phyloP scores from a whole-genome alignment of 2,329 filamentous ascomycete genomes.

The Colletotrichum shisoi region DNA sequence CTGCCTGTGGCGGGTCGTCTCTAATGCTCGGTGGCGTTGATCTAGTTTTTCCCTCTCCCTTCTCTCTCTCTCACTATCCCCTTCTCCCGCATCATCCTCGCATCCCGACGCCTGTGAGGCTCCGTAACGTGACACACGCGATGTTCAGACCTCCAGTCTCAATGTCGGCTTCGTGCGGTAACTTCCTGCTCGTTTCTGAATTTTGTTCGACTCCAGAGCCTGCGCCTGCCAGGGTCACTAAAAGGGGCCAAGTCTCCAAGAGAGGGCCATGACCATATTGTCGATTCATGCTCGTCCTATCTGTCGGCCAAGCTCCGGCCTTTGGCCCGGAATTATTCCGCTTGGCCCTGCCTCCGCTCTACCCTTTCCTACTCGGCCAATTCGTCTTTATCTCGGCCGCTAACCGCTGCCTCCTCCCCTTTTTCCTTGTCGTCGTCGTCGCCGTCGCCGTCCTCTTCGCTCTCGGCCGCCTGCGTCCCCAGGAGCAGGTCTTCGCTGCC shows the following conservation, averaged over 20 bases:
- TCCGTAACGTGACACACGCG: conserved; percentile 24
- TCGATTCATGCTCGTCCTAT: conserved; percentile 38
- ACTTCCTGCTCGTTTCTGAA: conserved; percentile 5
- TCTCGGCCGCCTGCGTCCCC: conserved; percentile 54
- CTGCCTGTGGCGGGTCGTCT: conserved; percentile 26
- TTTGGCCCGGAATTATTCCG: conserved; percentile 24
- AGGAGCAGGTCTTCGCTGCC: conserved; percentile 71
- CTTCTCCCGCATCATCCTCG: conserved; percentile 21
- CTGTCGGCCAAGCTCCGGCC: conserved; percentile 38
- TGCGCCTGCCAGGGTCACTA: conserved; percentile 12
- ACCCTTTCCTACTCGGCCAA: conserved; percentile 25
- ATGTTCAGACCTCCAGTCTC: conserved; percentile 16
- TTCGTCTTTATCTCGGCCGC: conserved; percentile 36
- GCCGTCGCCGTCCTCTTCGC: conserved; percentile 44
- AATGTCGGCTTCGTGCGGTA: conserved; percentile 20
- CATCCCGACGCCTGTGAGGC: not conserved
- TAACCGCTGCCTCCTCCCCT: conserved; percentile 37
- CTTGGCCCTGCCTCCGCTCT: conserved; percentile 15
- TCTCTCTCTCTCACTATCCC: conserved; percentile 1
- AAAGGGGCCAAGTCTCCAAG: not conserved
- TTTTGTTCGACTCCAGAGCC: conserved; percentile 18
- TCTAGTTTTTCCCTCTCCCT: conserved; percentile 17
- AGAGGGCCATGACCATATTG: conserved; percentile 26
- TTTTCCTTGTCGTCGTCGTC: conserved; percentile 37
- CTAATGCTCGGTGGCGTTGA: conserved; percentile 30